Base-by-base conservation (phyloP, 768 basidiomycete genomes). In the Leccinum olivaceopallidum region DNA sequence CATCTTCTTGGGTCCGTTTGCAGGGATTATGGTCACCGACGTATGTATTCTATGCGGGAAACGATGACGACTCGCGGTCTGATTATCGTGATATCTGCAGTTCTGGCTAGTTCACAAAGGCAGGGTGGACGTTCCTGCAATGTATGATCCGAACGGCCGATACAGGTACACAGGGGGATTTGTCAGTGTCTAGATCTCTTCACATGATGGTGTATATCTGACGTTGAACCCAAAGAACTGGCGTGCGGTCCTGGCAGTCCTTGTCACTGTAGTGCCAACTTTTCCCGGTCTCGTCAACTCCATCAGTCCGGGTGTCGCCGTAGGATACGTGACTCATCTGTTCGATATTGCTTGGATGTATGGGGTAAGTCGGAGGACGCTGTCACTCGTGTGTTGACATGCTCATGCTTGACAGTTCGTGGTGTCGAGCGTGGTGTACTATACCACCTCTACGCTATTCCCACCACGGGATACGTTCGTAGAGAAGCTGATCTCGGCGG, bases 1-100 rank as follows among this genome's bases (percentile, higher is more conserved):
- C 0, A 87, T 94, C 22, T 92, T 96, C 71, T 78, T 95, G 22
- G 91, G 91, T 0, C 94, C 94, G 1, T 88, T 96, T 64, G 86
- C 89, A 34, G 90, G 88, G 24, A 86, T 95, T 57, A 83, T 88
- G 79, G 80, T 30, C 59, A 77, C 79, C 24, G 81, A 83, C 56
- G 79, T 88, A 67, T 63, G 87, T 76, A 14, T 32, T 36, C 6
- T n/a, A 5, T 51, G 26, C 22, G 6, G 22, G 22, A 16, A 20
- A 10, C n/a, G 12, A 42, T 36, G 34, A 34, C 14, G 14, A 56
- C 20, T 44, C 26, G 37, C 48, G 37, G 30, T 16, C 60, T 53
- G 44, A 62, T 52, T n/a, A 10, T n/a, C 50, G 18, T 55, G n/a
- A 47, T 20, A 60, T 13, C 39, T 44, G 39, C 67, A 90, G 83